These are phyloP conservation scores for Phaeoacremonium minimum DNA, from an alignment of 2,329 filamentous ascomycete species.

Conservation along the genomic window DNA sequence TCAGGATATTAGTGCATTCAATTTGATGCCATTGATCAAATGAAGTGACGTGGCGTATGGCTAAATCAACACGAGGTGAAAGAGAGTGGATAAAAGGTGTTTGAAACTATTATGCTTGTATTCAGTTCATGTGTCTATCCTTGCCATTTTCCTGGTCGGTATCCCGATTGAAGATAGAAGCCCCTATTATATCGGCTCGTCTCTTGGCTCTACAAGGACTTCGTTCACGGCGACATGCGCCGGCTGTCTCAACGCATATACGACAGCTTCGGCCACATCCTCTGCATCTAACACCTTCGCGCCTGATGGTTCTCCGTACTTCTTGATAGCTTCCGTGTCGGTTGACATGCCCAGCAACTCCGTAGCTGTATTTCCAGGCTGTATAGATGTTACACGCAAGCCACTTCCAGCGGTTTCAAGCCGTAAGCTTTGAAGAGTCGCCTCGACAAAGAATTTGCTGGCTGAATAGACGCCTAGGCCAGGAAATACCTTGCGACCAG, in stretches of 20 bases:
- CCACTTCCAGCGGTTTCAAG: constrained; percentile 73
- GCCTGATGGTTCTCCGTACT: constrained; percentile 71
- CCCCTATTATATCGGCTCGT: constrained; percentile 71
- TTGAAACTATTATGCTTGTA: too few relatives aligned
- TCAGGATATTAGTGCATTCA: too few relatives aligned
- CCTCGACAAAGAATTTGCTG: constrained; percentile 82
- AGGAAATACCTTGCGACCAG: constrained; percentile 77
- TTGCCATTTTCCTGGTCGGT: too few relatives aligned
- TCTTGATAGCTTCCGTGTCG: constrained; percentile 71
- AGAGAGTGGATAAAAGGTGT: too few relatives aligned
- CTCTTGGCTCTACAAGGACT: constrained; percentile 71
- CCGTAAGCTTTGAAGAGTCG: constrained; percentile 69
- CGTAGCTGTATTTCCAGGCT: constrained; percentile 74
- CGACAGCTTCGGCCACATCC: constrained; percentile 68
- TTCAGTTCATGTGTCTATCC: too few relatives aligned
- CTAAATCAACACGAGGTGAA: too few relatives aligned
- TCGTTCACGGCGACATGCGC: constrained; percentile 76
- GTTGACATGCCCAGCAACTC: constrained; percentile 72
- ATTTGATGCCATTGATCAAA: too few relatives aligned
- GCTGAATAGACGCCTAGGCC: constrained; percentile 79
- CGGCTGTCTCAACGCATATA: constrained; percentile 72
- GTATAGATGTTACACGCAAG: constrained; percentile 67
- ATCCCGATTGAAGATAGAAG: too few relatives aligned
- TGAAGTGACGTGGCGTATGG: too few relatives aligned
- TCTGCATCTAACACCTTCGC: constrained; percentile 70